Evolutionary conservation across 331 rosid species (phyloP).

Genomic region (Cydonia oblonga): DNA sequence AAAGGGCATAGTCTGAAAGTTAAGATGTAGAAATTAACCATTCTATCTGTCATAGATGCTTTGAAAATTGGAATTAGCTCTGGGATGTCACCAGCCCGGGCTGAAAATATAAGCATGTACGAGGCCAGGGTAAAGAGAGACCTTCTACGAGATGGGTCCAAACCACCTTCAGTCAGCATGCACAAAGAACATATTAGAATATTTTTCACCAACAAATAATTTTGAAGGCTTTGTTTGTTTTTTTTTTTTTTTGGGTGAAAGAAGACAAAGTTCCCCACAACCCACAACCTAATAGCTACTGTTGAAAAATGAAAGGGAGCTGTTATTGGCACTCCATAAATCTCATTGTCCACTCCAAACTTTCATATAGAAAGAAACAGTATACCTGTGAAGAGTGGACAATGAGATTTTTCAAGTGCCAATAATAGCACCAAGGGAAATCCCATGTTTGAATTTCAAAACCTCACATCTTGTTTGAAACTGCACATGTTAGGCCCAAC

Average conservation of each 20-base stretch:
- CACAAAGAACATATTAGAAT: constrained; percentile 12
- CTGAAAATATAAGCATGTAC: constrained; percentile 73
- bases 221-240: background rate
- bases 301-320: background rate
- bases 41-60: constrained; percentile 38
- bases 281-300: background rate
- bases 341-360: too few relatives aligned
- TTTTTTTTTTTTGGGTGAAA: background rate
- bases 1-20: constrained; percentile 10
- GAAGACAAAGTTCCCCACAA: background rate
- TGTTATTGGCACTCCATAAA: too few relatives aligned
- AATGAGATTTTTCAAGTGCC: too few relatives aligned
- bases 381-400: too few relatives aligned
- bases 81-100: constrained; percentile 53
- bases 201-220: background rate
- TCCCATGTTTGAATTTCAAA: background rate
- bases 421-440: background rate
- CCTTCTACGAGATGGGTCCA: constrained; percentile 75
- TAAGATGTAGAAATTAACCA: constrained; percentile 31
- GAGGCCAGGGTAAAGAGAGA: constrained; percentile 79
- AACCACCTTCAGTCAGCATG: constrained; percentile 43
- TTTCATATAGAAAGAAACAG: too few relatives aligned
- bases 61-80: constrained; percentile 60
- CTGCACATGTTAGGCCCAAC: background rate
- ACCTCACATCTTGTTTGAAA: background rate